A percentile compares a stretch with the other conserved stretches of the same genome.
These are phyloP conservation scores for Colletotrichum siamense DNA, from an alignment of 2,329 filamentous ascomycete species.

Conservation along the genomic window DNA sequence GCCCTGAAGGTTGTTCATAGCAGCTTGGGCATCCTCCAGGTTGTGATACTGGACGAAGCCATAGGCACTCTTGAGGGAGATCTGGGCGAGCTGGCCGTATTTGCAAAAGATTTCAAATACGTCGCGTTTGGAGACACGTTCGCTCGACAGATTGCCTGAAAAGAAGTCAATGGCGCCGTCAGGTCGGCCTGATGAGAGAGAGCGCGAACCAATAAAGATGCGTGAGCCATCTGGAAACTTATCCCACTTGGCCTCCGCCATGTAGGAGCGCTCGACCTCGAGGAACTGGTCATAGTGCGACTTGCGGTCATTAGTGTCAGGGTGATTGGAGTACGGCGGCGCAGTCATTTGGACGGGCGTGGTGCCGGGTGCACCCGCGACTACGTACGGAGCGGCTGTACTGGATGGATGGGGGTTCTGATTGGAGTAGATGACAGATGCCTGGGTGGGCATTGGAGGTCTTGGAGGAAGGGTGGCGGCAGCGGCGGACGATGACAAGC, in stretches of 20 bases:
- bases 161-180: conserved; percentile 10
- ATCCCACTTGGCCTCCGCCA: conserved; percentile 81
- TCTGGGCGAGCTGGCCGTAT: conserved; percentile 88
- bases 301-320: conserved; percentile 56
- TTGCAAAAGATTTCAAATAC: conserved; percentile 89
- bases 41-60: conserved; percentile 96
- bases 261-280: conserved; percentile 75
- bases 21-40: conserved; percentile 73
- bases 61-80: conserved; percentile 95
- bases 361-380: conserved; percentile 32
- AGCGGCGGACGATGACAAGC: conserved; percentile 36
- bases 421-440: conserved; percentile 38
- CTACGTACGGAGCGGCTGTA: conserved; percentile 36
- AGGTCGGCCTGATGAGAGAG: conserved; percentile 30
- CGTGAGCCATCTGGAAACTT: conserved; percentile 79
- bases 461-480: conserved; percentile 52
- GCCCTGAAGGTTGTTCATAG: conserved; percentile 81
- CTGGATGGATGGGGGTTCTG: conserved; percentile 31
- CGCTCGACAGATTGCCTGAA: conserved; percentile 86
- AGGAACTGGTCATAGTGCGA: conserved; percentile 76
- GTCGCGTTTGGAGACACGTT: conserved; percentile 92
- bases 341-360: conserved; percentile 35
- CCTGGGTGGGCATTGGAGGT: conserved; percentile 46
- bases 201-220: conserved; percentile 76
- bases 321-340: conserved; percentile 34